Conservation (phyloP, 2,329 filamentous ascomycete genomes). For the Aspergillus sp. region DNA sequence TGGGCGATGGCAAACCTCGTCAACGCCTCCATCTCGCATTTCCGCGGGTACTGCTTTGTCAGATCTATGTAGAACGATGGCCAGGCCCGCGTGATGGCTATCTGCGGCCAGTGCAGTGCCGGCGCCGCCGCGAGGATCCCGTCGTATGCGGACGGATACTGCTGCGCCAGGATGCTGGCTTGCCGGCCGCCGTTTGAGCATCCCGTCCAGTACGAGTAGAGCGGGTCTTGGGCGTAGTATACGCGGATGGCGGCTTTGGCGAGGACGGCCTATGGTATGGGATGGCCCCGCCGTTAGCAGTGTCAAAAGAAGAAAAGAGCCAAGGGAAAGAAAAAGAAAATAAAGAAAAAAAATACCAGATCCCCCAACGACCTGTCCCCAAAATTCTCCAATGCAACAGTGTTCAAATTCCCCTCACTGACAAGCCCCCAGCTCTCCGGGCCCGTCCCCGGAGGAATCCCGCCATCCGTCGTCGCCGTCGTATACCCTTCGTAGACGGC, state of each 20-base stretch:
- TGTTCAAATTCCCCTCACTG: constrained; percentile 9
- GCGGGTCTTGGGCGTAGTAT: neutral
- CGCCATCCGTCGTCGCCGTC: constrained; percentile 19
- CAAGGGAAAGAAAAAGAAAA: no score
- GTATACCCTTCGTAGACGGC: constrained; percentile 18
- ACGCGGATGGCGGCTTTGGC: neutral
- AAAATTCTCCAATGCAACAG: constrained; percentile 9
- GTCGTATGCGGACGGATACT: neutral
- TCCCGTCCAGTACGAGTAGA: neutral
- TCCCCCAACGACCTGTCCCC: constrained; percentile 4
- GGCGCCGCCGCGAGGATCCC: neutral
- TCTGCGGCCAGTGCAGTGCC: neutral
- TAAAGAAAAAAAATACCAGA: neutral
- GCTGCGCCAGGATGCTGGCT: neutral
- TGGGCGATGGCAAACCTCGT: neutral
- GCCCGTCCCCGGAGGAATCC: constrained; percentile 3
- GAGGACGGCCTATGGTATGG: no score
- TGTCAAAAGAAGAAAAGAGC: no score
- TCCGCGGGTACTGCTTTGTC: no score
- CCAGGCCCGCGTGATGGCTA: neutral
- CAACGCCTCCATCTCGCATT: no score
- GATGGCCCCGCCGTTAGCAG: no score
- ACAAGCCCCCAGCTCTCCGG: constrained; percentile 17
- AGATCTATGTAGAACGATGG: no score
- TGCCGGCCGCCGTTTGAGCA: neutral